Evolutionary conservation across 768 basidiomycete species (phyloP).

Genomic region (Macrocybe gigantea): DNA sequence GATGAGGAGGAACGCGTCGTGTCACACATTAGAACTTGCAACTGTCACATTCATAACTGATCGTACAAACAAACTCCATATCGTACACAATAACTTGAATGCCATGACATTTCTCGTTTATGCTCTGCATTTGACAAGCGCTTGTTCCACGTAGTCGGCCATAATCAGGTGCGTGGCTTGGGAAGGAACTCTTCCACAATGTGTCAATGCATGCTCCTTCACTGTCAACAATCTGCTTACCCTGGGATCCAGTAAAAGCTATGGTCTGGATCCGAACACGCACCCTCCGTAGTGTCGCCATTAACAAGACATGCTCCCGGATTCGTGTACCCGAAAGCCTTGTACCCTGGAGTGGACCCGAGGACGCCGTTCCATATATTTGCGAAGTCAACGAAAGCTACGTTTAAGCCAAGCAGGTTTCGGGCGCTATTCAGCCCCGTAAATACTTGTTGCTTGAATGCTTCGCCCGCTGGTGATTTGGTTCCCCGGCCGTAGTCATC

Average conservation of each 20-base stretch:
- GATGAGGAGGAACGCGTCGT: conserved; percentile 2
- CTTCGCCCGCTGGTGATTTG: conserved; percentile 32
- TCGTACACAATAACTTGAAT: neutral
- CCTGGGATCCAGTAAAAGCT: conserved; percentile 16
- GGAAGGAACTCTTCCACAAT: conserved; percentile 8
- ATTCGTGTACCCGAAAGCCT: conserved; percentile 45
- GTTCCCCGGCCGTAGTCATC: conserved; percentile 46
- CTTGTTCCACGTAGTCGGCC: conserved; percentile 13
- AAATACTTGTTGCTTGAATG: conserved; percentile 39
- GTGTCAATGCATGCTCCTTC: neutral
- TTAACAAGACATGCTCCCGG: conserved; percentile 11
- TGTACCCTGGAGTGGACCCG: conserved; percentile 31
- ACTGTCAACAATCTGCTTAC: conserved; percentile 4
- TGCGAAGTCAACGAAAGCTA: conserved; percentile 41
- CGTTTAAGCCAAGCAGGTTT: conserved; percentile 24
- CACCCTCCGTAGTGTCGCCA: conserved; percentile 8
- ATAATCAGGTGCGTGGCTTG: conserved; percentile 13
- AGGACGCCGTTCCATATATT: conserved; percentile 43
- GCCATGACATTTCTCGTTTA: neutral
- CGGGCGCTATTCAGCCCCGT: conserved; percentile 28
- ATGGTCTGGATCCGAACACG: conserved; percentile 13
- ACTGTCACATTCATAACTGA: neutral
- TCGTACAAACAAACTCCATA: conserved; percentile 1
- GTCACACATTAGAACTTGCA: conserved; percentile 6
- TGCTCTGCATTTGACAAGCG: conserved; percentile 8